Base-by-base conservation (phyloP, 176 grass and related monocot genomes). In the Canna indica region DNA sequence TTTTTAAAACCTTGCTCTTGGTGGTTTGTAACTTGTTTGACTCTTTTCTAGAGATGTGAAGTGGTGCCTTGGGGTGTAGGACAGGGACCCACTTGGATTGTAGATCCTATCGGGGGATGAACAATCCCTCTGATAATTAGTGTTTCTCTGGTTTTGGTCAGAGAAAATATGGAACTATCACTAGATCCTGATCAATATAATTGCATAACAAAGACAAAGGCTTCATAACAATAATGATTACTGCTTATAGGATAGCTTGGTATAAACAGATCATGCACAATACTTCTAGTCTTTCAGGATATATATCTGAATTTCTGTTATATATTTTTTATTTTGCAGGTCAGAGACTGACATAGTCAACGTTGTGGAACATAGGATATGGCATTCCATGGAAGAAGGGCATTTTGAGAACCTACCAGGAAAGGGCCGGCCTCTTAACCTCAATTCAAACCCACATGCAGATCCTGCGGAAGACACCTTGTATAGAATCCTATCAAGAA, bases 291-390 rank as follows among this genome's bases (percentile, higher is more conserved):
- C 32, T 42, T 5, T 28, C 20, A 4, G 34, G 11, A 0, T 20
- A 4, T 45, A 59, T 60, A 54, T 35, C 15, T 45, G 12, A 28
- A 16, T 31, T 77, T 38, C n/a, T 75, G 34, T 35, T 64, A 34
- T 27, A 30, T 68, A 54, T 1, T 24, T 70, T 67, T 24, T 30
- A 68, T 36, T 64, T 73, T 64, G 45, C 82, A 96, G 88, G 77
- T 91, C 92, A 30, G 85, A 96, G 72, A 86, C 81, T 69, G 92
- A 91, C 63, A 91, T 96, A 64, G 60, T 80, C 22, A 96, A 91
- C 78, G 88, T 96, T 5, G 92, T 96, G 71, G 92, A 96, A 82
- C 92, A 79, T 83, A 86, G 88, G 70, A 91, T 96, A 83, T 96
- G 92, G 83, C 85, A 86, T 50, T 88, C 92, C 6, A 96, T 96